A percentile compares a stretch with the other conserved stretches of the same genome.
These are phyloP conservation scores for Gastrolobium bilobum DNA, from an alignment of 306 rosid species.

Conservation along the genomic window DNA sequence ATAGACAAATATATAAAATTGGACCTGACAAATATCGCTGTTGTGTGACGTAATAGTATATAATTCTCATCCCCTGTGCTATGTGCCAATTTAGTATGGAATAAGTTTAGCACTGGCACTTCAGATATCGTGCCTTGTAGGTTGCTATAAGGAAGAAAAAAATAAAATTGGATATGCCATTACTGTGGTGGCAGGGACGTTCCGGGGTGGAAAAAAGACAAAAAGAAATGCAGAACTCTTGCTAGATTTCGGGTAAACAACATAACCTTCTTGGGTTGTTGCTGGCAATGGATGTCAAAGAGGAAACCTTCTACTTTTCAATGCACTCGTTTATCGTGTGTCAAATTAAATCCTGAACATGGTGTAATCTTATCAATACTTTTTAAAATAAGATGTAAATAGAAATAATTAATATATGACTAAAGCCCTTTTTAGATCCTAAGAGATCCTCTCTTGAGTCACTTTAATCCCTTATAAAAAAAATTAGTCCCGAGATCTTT, in stretches of 20 bases:
- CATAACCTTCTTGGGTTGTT: background rate
- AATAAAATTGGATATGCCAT: background rate
- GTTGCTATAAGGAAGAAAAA: background rate
- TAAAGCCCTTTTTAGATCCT: no score
- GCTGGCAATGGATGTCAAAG: background rate
- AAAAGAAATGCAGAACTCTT: background rate
- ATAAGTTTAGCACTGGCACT: background rate
- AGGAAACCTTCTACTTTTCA: background rate
- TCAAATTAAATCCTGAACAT: background rate
- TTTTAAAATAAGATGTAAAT: no score
- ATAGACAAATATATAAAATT: constrained; percentile 15
- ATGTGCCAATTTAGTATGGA: background rate
- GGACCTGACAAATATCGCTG: background rate
- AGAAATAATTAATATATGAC: no score
- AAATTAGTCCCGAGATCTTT: no score
- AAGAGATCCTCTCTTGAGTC: no score
- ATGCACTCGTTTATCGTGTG: background rate
- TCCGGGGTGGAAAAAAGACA: background rate
- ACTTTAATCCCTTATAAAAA: no score
- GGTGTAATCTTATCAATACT: background rate
- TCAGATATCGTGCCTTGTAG: background rate
- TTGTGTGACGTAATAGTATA: background rate
- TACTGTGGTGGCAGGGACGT: no score
- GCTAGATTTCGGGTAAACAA: no score
- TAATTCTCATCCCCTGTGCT: background rate